Percentiles rank a stretch among this genome's conserved stretches.
Evolutionary conservation across 2,329 filamentous ascomycete genomes (phyloP).

Genomic region (Cordyceps cateniannulata): DNA sequence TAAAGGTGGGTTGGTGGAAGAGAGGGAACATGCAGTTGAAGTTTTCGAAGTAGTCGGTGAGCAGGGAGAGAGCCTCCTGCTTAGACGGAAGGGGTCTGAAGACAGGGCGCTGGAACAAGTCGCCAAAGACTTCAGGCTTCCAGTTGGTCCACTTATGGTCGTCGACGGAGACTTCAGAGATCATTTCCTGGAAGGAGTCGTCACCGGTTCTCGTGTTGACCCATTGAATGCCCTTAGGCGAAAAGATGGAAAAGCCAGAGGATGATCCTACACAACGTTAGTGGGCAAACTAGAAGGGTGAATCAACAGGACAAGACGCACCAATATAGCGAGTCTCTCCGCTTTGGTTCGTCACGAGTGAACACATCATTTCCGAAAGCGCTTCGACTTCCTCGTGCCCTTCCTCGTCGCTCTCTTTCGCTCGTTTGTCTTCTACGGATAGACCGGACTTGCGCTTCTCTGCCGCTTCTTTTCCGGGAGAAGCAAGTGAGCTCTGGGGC

Average conservation of each 20-base stretch:
- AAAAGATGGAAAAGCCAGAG: constrained; percentile 98
- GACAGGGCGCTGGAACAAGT: constrained; percentile 79
- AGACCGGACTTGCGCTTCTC: constrained; percentile 23
- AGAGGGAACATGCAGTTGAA: constrained; percentile 99
- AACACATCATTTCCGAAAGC: constrained; percentile 98
- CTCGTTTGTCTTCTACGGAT: constrained; percentile 17
- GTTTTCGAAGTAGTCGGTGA: constrained; percentile 94
- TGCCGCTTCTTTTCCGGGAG: constrained; percentile 37
- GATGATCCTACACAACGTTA: constrained; percentile 66
- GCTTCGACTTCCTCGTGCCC: constrained; percentile 61
- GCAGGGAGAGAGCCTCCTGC: constrained; percentile 76
- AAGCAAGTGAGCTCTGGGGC: constrained; percentile 48
- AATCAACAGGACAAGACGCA: constrained; percentile 32
- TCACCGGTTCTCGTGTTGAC: constrained; percentile 98
- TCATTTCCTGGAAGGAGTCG: constrained; percentile 89
- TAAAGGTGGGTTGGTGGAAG: constrained; percentile 96
- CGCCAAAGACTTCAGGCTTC: constrained; percentile 95
- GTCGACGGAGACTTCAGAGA: constrained; percentile 81
- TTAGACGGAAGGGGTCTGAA: constrained; percentile 81
- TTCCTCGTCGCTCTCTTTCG: constrained; percentile 24
- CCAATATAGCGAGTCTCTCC: constrained; percentile 96
- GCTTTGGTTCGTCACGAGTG: constrained; percentile 86
- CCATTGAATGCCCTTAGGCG: constrained; percentile 96
- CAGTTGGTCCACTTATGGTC: constrained; percentile 96
- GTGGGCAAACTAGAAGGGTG: neutral